A percentile compares a stretch with the other conserved stretches of the same genome.
phyloP scores from a whole-genome alignment of 2,329 filamentous ascomycete species.

The Ascochyta fabae region DNA sequence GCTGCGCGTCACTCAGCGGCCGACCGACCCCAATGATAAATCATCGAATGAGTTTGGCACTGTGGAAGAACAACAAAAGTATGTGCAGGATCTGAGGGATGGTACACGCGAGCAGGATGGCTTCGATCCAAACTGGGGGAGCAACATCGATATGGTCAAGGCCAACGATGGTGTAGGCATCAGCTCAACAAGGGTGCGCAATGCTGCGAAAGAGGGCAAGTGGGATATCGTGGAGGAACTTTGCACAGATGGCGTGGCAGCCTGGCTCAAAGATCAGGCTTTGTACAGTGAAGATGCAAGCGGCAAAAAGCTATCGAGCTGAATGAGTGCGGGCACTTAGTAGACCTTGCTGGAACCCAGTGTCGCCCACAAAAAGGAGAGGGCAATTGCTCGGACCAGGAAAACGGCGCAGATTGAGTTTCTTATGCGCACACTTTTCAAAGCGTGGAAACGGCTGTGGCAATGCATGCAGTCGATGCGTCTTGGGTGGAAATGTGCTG shows the following conservation, averaged over 20 bases:
- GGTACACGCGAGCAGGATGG: constrained; percentile 61
- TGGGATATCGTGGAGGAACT: constrained; percentile 58
- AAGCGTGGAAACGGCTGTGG: not conserved
- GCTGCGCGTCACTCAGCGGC: constrained; percentile 69
- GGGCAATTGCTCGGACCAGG: not conserved
- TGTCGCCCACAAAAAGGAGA: not conserved
- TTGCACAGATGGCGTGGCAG: constrained; percentile 63
- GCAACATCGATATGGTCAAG: constrained; percentile 65
- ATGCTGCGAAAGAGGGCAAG: constrained; percentile 58
- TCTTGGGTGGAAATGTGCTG: not conserved
- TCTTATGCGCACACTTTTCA: not conserved
- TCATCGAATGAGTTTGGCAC: constrained; percentile 64
- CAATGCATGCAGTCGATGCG: not conserved
- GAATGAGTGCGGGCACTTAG: constrained; percentile 7
- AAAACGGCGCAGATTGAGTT: not conserved
- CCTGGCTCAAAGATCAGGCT: constrained; percentile 63
- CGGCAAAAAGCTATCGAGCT: constrained; percentile 48
- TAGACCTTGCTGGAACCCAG: not conserved
- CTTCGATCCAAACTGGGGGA: constrained; percentile 64
- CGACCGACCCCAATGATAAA: constrained; percentile 47
- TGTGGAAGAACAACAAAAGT: constrained; percentile 61
- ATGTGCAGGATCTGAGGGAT: constrained; percentile 58
- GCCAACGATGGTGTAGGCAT: constrained; percentile 57
- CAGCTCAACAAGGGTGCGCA: constrained; percentile 68
- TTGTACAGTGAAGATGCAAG: constrained; percentile 60